Base-by-base conservation (phyloP, 768 basidiomycete genomes). In the Zangia roseola region DNA sequence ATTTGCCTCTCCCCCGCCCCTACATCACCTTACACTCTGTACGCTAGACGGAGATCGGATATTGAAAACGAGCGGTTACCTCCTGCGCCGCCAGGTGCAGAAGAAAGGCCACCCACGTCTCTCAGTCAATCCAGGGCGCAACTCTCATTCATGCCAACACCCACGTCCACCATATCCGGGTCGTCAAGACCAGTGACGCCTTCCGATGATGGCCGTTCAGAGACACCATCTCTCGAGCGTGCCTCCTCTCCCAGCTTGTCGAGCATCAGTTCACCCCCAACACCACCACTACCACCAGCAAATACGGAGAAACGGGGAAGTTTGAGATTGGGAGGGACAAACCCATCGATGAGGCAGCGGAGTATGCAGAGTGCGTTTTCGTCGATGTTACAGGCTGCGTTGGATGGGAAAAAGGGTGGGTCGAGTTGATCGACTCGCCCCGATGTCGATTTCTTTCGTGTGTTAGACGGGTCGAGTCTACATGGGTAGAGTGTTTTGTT, bases 131-230 rank as follows among this genome's bases (percentile, higher is more conserved):
- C 43, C 52, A 54, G 49, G 40, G 6, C n/a, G 1, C 54, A 53
- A 21, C n/a, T 34, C 47, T 1, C 55, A 31, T 19, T 51, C 30
- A 2, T 39, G 1, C 10, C 40, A 0, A 43, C 30, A 3, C 36
- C 40, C 2, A 41, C 50, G 36, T 16, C 42, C 1, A 1, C 16
- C 1, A 50, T 54, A 2, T 30, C 23, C 13, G 20, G 26, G 19
- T 16, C 37, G 6, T 40, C 43, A 2, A 23, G 62, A 36, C 23
- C 63, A 0, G 52, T 56, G 39, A 54, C 56, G 0, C 60, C 63
- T 1, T 62, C 58, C 3, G 86, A 84, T 38, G 66, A 62, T 13
- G 55, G 61, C 17, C 57, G 61, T 9, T 26, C 45, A 9, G 63
- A 62, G 20, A 62, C 63, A 1, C 63, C 63, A 0, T 43, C 58